phyloP scores from a whole-genome alignment of 371 early-diverging fungal genomes.

The Mucor saturninus region DNA sequence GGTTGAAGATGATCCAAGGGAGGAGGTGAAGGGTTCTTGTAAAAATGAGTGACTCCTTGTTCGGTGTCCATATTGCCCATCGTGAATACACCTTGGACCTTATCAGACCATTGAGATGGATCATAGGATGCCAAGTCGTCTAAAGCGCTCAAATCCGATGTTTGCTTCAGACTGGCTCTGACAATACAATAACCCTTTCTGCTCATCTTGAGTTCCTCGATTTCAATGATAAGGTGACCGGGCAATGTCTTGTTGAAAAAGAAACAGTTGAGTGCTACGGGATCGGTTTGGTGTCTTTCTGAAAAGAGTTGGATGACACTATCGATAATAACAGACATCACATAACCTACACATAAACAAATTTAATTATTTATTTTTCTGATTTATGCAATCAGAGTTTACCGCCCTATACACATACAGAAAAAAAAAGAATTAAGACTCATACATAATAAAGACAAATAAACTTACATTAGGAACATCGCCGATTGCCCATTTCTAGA shows the following conservation, averaged over 20 bases:
- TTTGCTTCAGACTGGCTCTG: slow-evolving; percentile 38
- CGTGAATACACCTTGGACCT: slow-evolving; percentile 41
- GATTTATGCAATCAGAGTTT: slow-evolving; percentile 1
- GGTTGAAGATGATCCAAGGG: too few relatives aligned
- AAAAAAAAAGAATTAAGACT: not conserved
- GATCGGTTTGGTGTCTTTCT: slow-evolving; percentile 38
- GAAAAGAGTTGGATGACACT: slow-evolving; percentile 40
- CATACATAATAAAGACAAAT: not conserved
- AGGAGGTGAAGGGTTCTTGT: slow-evolving; percentile 1
- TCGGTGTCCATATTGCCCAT: slow-evolving; percentile 53
- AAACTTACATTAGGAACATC: slow-evolving; percentile 46
- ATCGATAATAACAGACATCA: slow-evolving; percentile 36
- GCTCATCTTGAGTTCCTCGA: slow-evolving; percentile 43
- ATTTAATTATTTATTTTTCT: not conserved
- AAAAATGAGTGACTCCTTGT: slow-evolving; percentile 29
- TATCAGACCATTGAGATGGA: slow-evolving; percentile 30
- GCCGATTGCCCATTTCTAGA: slow-evolving; percentile 42
- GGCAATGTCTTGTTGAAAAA: slow-evolving; percentile 41
- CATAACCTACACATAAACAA: slow-evolving; percentile 32
- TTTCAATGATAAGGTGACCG: slow-evolving; percentile 40
- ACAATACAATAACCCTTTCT: slow-evolving; percentile 47
- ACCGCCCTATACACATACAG: slow-evolving; percentile 26
- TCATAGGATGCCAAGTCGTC: slow-evolving; percentile 21
- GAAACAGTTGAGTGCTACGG: slow-evolving; percentile 49
- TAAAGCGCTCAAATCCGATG: slow-evolving; percentile 26